These are phyloP conservation scores for Suhomyces kunorum DNA, from an alignment of 1,139 yeast species.

Conservation along the genomic window DNA sequence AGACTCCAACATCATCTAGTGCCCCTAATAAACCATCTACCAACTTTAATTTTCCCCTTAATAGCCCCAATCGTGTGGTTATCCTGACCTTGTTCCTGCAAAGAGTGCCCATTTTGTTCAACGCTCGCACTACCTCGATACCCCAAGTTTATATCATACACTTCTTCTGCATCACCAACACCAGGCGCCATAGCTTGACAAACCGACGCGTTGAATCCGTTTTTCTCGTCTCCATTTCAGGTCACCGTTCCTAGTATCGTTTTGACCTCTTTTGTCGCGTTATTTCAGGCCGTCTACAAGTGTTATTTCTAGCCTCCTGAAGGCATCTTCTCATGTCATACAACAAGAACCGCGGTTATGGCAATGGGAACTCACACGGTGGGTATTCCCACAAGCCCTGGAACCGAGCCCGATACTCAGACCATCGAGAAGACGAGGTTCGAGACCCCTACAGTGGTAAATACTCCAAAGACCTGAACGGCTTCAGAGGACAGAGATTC, in stretches of 20 bases:
- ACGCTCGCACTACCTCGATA: constrained; percentile 10
- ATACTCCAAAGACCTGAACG: not conserved
- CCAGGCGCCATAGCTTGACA: not conserved
- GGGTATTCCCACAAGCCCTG: constrained; percentile 6
- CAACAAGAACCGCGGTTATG: constrained; percentile 9
- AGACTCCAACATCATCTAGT: not conserved
- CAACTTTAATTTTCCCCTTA: not conserved
- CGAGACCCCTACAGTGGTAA: constrained; percentile 2
- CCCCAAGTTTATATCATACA: constrained; percentile 3
- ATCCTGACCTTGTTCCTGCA: not conserved
- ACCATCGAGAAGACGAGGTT: constrained; percentile 3
- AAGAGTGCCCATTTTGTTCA: not conserved
- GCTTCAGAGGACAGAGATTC: not conserved
- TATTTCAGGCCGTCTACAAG: not conserved
- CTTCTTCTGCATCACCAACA: not conserved
- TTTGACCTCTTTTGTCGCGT: not conserved
- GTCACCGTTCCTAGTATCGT: not conserved
- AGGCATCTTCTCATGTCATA: constrained; percentile 6
- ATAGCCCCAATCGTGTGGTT: not conserved
- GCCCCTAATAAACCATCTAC: not conserved
- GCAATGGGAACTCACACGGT: constrained; percentile 1
- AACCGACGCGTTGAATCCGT: not conserved
- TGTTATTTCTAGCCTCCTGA: not conserved
- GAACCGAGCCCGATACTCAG: constrained; percentile 6
- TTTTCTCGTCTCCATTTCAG: not conserved